These are phyloP conservation scores for Plenodomus biglobosus DNA, from an alignment of 2,329 filamentous ascomycete genomes.

Conservation along the genomic window DNA sequence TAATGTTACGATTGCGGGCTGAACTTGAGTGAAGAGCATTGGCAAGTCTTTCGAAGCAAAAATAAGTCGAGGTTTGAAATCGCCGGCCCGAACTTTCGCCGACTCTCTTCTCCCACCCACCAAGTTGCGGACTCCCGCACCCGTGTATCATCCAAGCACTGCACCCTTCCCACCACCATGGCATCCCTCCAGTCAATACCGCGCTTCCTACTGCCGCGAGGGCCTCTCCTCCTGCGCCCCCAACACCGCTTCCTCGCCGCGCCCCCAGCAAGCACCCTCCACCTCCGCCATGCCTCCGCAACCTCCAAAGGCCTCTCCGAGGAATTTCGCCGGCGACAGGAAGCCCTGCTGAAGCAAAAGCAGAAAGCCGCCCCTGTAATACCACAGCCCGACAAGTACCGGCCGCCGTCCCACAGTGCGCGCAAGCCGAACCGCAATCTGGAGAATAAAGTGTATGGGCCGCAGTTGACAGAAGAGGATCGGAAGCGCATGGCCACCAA, in stretches of 20 bases:
- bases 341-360: constrained; percentile 35
- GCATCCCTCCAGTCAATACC: constrained; percentile 38
- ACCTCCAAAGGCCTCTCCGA: constrained; percentile 33
- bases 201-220: constrained; percentile 39
- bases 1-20: too few species aligned
- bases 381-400: constrained; percentile 85
- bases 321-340: constrained; percentile 31
- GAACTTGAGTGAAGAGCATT: neutral
- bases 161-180: constrained; percentile 26
- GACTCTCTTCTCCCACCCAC: neutral
- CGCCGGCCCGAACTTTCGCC: constrained; percentile 20
- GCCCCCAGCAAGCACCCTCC: constrained; percentile 14
- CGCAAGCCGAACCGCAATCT: constrained; percentile 61
- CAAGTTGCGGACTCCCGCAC: constrained; percentile 23
- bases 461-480: constrained; percentile 67
- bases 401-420: constrained; percentile 84
- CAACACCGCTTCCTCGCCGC: constrained; percentile 19
- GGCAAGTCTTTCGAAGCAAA: neutral
- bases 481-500: constrained; percentile 65
- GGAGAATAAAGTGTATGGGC: constrained; percentile 71
- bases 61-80: neutral
- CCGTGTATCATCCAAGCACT: constrained; percentile 13
- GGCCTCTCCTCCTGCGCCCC: constrained; percentile 25
- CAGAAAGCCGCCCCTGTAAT: constrained; percentile 51
- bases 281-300: constrained; percentile 38